phyloP scores from a whole-genome alignment of 2,329 filamentous ascomycete species.

The Xylariaceae sp. region DNA sequence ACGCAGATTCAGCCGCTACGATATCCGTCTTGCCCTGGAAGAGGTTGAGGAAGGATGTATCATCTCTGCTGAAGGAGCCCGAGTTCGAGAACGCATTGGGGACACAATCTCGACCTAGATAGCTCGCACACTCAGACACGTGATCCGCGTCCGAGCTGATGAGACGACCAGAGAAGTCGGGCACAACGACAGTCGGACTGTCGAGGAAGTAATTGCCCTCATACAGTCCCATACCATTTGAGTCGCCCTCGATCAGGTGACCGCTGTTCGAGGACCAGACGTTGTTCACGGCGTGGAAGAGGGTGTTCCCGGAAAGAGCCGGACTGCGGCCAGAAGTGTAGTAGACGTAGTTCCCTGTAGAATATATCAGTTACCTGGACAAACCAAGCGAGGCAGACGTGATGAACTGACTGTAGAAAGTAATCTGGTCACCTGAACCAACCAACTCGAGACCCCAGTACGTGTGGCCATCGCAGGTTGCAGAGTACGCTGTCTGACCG shows the following conservation, averaged over 20 bases:
- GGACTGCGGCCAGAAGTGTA: conserved; percentile 41
- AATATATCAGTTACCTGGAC: not conserved
- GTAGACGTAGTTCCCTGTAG: conserved; percentile 39
- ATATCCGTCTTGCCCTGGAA: not conserved
- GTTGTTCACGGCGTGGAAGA: conserved; percentile 39
- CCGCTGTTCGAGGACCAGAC: conserved; percentile 39
- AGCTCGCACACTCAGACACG: not conserved
- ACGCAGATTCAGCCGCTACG: not conserved
- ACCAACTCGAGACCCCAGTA: conserved; percentile 43
- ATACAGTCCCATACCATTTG: conserved; percentile 38
- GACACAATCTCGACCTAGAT: not conserved
- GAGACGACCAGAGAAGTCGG: not conserved
- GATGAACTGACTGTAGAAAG: conserved; percentile 28
- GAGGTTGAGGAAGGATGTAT: not conserved
- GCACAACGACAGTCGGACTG: not conserved
- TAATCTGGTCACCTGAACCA: conserved; percentile 37
- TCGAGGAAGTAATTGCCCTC: conserved; percentile 48
- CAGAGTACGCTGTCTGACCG: conserved; percentile 38
- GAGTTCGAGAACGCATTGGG: not conserved
- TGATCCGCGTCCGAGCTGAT: not conserved
- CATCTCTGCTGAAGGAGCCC: not conserved
- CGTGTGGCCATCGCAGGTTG: conserved; percentile 41
- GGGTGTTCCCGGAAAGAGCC: conserved; percentile 21
- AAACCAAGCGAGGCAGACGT: too few species aligned
- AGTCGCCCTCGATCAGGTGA: conserved; percentile 42